Evolutionary conservation across 768 basidiomycete genomes (phyloP), one percentile per base, ranked within the genome.

Genomic region (Sutorius australiensis): DNA sequence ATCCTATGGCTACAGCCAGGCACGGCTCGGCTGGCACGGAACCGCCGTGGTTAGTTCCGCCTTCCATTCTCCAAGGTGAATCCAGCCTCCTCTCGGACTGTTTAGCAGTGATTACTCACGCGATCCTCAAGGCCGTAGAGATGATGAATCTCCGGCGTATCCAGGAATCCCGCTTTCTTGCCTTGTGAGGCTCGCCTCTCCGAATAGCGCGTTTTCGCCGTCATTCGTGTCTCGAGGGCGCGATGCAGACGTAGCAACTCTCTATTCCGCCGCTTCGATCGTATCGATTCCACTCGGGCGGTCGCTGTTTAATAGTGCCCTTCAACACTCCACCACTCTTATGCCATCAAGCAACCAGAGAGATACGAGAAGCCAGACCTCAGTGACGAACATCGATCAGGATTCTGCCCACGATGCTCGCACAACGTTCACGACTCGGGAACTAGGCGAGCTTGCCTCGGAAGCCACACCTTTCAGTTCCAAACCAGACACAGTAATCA

Each of bases 191-290:
- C 77, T 92, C 8, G 75, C 82, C 13, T 87, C 85, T 12, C 81
- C 87, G 6, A 81, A 86, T 60, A 81, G 83, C 53, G 73, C 82
- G 0, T 85, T 82, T 63, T 70, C 78, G 0, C 72, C 77, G 2
- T 67, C 73, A 12, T 51, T 61, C 32, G 37, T 54, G 39, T 50
- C 66, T 38, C 73, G 78, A 32, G 72, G 74, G 12, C 77, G 77
- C 17, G 91, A 92, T 67, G 77, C 86, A 1, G 92, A 94, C 47
- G 86, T 90, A 10, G 87, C 89, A 16, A 92, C 90, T 4, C 75
- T 92, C 6, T 93, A 92, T 67, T 89, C 89, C n/a, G 89, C 89
- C 0, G 89, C 88, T 6, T 89, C 87, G 2, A 75, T 92, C 21
- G 80, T 83, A 72, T 87, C 86, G 27, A 78, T 91, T 28, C 80